These are phyloP conservation scores for Hanseniaspora clermontiae DNA, from an alignment of 805 yeast genomes.

Conservation along the genomic window DNA sequence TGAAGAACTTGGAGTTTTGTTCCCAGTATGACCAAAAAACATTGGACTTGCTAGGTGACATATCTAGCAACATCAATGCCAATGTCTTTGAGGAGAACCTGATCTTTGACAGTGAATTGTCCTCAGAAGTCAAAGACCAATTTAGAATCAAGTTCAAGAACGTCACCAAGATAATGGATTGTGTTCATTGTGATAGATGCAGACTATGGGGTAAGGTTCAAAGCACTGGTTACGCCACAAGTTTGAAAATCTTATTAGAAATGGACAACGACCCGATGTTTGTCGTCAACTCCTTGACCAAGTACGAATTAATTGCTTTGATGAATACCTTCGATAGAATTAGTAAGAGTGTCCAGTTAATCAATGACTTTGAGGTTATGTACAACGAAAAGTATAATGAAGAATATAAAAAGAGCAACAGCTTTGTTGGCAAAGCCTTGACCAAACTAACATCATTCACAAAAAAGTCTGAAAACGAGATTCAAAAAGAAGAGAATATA, in stretches of 20 bases:
- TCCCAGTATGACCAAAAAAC: conserved; percentile 34
- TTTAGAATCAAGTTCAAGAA: conserved; percentile 77
- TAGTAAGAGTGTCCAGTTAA: conserved; percentile 68
- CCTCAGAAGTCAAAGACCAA: conserved; percentile 56
- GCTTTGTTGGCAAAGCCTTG: conserved; percentile 26
- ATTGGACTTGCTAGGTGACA: conserved; percentile 31
- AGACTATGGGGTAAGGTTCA: conserved; percentile 97
- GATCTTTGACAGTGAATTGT: conserved; percentile 36
- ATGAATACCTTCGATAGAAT: conserved; percentile 86
- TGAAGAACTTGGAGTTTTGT: conserved; percentile 41
- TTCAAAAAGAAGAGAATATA: conserved; percentile 13
- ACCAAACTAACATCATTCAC: conserved; percentile 11
- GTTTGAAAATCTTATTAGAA: conserved; percentile 80
- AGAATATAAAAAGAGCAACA: conserved; percentile 19
- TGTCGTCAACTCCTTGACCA: conserved; percentile 47
- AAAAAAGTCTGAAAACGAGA: background rate
- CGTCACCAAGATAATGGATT: conserved; percentile 88
- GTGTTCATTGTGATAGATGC: conserved; percentile 97
- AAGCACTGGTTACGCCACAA: conserved; percentile 95
- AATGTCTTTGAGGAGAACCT: conserved; percentile 40
- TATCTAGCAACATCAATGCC: conserved; percentile 28
- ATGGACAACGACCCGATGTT: conserved; percentile 38
- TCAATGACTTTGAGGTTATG: conserved; percentile 53
- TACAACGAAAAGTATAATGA: conserved; percentile 30
- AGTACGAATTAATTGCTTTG: conserved; percentile 79